Base-by-base conservation (phyloP, 2,329 filamentous ascomycete species). In the Pyrenophora graminea region DNA sequence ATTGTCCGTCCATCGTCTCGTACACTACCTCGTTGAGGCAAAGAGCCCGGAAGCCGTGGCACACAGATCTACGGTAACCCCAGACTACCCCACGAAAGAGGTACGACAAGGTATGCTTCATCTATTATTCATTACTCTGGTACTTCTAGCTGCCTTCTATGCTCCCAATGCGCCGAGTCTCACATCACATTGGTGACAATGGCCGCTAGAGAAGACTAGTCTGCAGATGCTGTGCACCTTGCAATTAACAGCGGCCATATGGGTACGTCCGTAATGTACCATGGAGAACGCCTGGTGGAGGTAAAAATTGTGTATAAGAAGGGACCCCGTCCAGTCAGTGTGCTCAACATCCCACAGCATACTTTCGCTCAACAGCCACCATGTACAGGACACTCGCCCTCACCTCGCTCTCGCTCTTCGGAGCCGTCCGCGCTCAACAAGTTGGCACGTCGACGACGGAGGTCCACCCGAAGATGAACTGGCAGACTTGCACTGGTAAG, bases 321-420 rank as follows among this genome's bases (percentile, higher is more conserved):
- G 30, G 45, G 39, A 34, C 41, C 39, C 55, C 48, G 39, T 40
- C 37, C 23, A 18, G 44, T 49, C 47, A 41, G 48, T 7, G n/a
- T 48, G 50, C 58, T 57, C 63, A 66, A 58, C 59, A 65, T 66
- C 59, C 59, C 54, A 60, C 62, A 64, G 49, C 60, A 51, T 42
- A 61, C 61, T 59, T 56, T 61, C 51, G n/a, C 44, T 59, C 59
- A 57, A 44, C 58, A 67, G 62, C 59, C 66, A 72, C 49, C 58
- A 75, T 73, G 71, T 73, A 74, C 66, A 72, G 65, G 60, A 64
- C 64, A 61, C 62, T 74, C 61, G 68, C 71, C 40, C 68, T 77
- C 60, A 62, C 73, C 40, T 70, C 73, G 19, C 69, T 76, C 58
- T 71, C 73, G 38, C 59, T 77, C 38, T 64, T 73, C 53, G 73